Conservation (phyloP, 176 grass and related monocot genomes). For the Aegilops tauschii region DNA sequence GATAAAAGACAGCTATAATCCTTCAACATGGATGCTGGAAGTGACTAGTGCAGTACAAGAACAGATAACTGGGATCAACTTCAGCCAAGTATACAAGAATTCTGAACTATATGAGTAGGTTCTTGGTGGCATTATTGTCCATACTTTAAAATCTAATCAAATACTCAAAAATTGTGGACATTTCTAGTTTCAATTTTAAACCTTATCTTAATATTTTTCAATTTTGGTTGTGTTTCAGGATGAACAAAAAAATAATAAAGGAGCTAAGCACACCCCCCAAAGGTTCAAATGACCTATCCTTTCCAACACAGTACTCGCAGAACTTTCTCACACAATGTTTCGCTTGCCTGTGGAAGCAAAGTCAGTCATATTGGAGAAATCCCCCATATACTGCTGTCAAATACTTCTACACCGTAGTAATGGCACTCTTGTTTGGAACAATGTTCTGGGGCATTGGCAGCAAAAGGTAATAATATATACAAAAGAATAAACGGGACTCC, state of each 20-base stretch:
- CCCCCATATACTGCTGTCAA: slow-evolving; percentile 71
- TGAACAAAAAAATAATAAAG: slow-evolving; percentile 64
- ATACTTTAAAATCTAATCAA: background rate
- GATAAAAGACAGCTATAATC: slow-evolving; percentile 77
- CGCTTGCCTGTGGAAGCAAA: slow-evolving; percentile 86
- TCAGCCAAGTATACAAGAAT: slow-evolving; percentile 55
- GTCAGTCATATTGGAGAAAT: slow-evolving; percentile 76
- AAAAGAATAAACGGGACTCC: background rate
- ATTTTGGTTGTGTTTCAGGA: slow-evolving; percentile 30
- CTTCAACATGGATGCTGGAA: slow-evolving; percentile 92
- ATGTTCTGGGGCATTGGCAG: slow-evolving; percentile 69
- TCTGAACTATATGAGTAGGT: slow-evolving; percentile 66
- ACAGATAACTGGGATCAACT: slow-evolving; percentile 47
- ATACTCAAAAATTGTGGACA: background rate
- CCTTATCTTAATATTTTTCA: background rate
- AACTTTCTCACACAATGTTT: slow-evolving; percentile 55
- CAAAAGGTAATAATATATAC: slow-evolving; percentile 44
- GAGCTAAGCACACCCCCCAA: slow-evolving; percentile 54
- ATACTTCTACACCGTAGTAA: slow-evolving; percentile 54
- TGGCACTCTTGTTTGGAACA: slow-evolving; percentile 67
- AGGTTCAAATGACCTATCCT: slow-evolving; percentile 52
- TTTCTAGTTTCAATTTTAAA: background rate
- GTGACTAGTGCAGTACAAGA: slow-evolving; percentile 58
- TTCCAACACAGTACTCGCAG: slow-evolving; percentile 57
- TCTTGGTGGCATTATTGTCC: background rate